Conservation (phyloP, 495 filamentous ascomycete species). For the Physcia stellaris region DNA sequence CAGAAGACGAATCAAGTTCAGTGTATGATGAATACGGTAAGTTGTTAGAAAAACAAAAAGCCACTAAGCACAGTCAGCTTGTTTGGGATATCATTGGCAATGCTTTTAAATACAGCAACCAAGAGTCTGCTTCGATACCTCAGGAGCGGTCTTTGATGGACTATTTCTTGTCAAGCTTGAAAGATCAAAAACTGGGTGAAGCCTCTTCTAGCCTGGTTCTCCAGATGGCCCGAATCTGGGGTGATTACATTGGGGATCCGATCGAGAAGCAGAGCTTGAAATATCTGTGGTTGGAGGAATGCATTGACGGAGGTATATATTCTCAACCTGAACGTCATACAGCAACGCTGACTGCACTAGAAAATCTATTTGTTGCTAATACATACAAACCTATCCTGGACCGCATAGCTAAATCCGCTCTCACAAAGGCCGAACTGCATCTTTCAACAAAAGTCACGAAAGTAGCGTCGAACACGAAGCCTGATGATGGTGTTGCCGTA, state of each 20-base stretch:
- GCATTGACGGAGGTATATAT: conserved; percentile 71
- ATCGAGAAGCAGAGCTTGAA: conserved; percentile 71
- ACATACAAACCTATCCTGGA: conserved; percentile 71
- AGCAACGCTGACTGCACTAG: conserved; percentile 26
- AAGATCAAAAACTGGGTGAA: conserved; percentile 35
- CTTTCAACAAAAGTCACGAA: conserved; percentile 40
- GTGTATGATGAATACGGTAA: conserved; percentile 53
- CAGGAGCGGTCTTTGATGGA: conserved; percentile 56
- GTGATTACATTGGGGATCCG: conserved; percentile 70
- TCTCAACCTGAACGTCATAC: not conserved
- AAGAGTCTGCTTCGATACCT: conserved; percentile 48
- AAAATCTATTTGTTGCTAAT: conserved; percentile 76
- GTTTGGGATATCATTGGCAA: conserved; percentile 70
- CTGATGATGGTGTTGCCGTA: conserved; percentile 11
- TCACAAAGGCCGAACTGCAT: conserved; percentile 48
- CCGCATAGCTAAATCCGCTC: conserved; percentile 47
- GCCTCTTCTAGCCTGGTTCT: conserved; percentile 40
- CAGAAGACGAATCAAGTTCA: conserved; percentile 36
- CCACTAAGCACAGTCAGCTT: conserved; percentile 39
- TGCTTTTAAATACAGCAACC: conserved; percentile 69
- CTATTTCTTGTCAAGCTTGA: conserved; percentile 54
- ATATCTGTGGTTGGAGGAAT: conserved; percentile 93
- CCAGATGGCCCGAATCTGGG: conserved; percentile 66
- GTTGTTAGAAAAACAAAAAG: conserved; percentile 35
- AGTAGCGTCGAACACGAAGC: conserved; percentile 25